Base-by-base conservation (phyloP, 164 flowering plant genomes). In the Taxillus chinensis region DNA sequence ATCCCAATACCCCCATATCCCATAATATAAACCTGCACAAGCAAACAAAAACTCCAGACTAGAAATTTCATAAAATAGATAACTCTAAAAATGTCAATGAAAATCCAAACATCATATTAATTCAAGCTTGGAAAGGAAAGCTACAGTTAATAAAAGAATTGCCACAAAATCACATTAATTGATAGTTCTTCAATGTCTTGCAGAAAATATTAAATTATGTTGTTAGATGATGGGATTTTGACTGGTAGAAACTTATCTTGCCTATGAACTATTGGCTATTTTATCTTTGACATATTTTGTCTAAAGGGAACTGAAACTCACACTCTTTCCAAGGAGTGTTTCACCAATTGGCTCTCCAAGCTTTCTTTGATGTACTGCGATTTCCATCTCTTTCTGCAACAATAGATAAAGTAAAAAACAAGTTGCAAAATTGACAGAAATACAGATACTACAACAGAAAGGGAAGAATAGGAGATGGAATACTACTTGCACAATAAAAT, bases 1-100 rank as follows among this genome's bases (percentile, higher is more conserved):
- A 73, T 70, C 45, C 98, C 98, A 68, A 87, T 89, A 56, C 75
- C 79, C 68, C 98, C 98, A 75, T 64, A 86, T 61, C 98, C 98
- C 84, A 90, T 8, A 62, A 90, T 90, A 68, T 81, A 82, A 62
- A 92, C 87, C 98, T 92, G 73, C 69, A 75, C 10, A 46, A 62
- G 14, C n/a, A 62, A 66, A 65, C 27, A 66, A 27, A n/a, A n/a
- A 51, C 5, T 51, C 3, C 14, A 52, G 5, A 5, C 0, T 43
- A 43, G 13, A 48, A 48, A 48, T 7, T 7, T 48, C 51, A 48
- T 4, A 11, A 48, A 7, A 48, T 48, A 48, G 13, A 48, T 27
- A 27, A 27, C 27, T 27, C 27, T 27, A 27, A 27, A 27, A 27
- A 27, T 27, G 27, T 27, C 27, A 27, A 27, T 27, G 27, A 27